Evolutionary conservation across 306 rosid species (phyloP).

Genomic region (Cucurbita maxima): DNA sequence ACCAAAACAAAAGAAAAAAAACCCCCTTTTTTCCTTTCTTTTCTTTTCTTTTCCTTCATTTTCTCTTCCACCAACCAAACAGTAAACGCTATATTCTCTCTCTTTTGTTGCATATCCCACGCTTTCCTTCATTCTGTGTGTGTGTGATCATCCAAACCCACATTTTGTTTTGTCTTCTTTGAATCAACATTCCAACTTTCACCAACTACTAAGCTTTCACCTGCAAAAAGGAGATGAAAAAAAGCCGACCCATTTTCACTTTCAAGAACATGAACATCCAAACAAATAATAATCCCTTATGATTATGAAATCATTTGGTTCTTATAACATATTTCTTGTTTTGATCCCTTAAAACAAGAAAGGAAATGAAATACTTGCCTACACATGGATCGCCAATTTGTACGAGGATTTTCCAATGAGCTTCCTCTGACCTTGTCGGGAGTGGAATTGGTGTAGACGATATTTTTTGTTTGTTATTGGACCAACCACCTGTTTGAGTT

Average conservation of each 20-base stretch:
- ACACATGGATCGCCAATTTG: background rate
- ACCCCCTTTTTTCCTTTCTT: background rate
- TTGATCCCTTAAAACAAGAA: background rate
- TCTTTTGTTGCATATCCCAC: background rate
- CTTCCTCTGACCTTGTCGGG: no score
- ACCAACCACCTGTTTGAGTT: background rate
- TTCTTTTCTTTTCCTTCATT: background rate
- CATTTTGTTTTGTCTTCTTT: constrained; percentile 1
- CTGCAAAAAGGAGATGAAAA: background rate
- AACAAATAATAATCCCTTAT: background rate
- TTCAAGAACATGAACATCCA: background rate
- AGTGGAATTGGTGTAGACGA: background rate
- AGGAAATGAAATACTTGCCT: background rate
- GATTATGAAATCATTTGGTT: background rate
- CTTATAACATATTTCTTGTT: background rate
- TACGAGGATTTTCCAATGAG: no score
- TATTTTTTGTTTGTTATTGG: background rate
- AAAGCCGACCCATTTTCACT: background rate
- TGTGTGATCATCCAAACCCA: background rate
- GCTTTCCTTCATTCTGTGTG: background rate
- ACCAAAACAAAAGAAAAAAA: background rate
- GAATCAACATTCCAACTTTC: constrained; percentile 1
- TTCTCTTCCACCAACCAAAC: constrained; percentile 5
- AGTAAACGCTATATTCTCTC: background rate
- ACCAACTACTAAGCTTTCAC: constrained; percentile 3